Evolutionary conservation across 495 filamentous ascomycete genomes (phyloP).

Genomic region (Pseudoneurospora amorphoporcata): DNA sequence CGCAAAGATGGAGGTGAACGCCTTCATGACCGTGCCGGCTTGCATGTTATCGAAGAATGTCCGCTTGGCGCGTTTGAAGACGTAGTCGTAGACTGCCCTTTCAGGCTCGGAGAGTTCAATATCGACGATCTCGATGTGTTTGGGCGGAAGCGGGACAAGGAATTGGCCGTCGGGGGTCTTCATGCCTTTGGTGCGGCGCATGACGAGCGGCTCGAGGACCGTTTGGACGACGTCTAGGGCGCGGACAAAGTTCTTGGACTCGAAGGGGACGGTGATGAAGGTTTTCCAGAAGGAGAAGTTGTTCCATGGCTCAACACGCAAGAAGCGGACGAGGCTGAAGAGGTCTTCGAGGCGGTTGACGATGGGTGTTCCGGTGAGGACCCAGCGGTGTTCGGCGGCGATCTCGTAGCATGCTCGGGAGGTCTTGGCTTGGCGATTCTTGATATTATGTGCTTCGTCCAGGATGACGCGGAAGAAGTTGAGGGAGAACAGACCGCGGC

Average conservation of each 20-base stretch:
- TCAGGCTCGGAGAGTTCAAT: constrained; percentile 76
- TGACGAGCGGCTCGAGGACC: constrained; percentile 88
- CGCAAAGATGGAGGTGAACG: constrained; percentile 91
- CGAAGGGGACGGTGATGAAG: constrained; percentile 95
- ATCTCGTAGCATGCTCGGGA: constrained; percentile 89
- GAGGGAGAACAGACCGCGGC: constrained; percentile 76
- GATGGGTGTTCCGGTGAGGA: constrained; percentile 89
- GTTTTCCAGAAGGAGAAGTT: constrained; percentile 99
- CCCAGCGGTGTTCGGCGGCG: constrained; percentile 78
- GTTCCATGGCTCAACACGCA: constrained; percentile 91
- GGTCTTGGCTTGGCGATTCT: constrained; percentile 82
- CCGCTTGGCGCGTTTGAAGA: constrained; percentile 71
- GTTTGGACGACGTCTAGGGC: constrained; percentile 96
- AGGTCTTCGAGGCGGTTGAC: constrained; percentile 94
- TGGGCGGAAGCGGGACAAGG: constrained; percentile 74
- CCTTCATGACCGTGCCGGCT: constrained; percentile 84
- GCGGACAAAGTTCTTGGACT: constrained; percentile 84
- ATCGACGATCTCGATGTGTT: constrained; percentile 70
- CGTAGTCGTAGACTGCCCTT: constrained; percentile 82
- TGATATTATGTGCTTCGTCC: constrained; percentile 91
- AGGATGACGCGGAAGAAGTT: constrained; percentile 92
- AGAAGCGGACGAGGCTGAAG: constrained; percentile 87
- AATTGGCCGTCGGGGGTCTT: constrained; percentile 84
- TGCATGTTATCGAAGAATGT: constrained; percentile 79
- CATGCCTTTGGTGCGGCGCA: constrained; percentile 94